Conservation (phyloP, 2,329 filamentous ascomycete species). For the Didymella exigua region DNA sequence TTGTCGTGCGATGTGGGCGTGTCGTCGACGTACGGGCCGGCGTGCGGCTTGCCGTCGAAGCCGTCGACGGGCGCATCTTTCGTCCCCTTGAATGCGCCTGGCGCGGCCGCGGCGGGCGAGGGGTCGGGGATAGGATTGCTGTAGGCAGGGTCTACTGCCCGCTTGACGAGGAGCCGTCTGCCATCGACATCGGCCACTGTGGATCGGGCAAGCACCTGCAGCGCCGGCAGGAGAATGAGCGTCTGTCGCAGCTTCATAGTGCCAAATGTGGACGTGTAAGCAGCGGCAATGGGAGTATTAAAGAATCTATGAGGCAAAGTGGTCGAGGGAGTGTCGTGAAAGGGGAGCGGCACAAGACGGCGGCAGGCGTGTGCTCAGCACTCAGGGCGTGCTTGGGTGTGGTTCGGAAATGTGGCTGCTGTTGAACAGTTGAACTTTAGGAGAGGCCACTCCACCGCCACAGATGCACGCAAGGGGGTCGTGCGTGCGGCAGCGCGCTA, state of each 20-base stretch:
- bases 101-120: slow-evolving; percentile 29
- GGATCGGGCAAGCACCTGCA: slow-evolving; percentile 61
- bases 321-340: background rate
- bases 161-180: slow-evolving; percentile 33
- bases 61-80: slow-evolving; percentile 91
- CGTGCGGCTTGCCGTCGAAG: slow-evolving; percentile 90
- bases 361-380: slow-evolving; percentile 3
- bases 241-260: slow-evolving; percentile 65
- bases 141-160: slow-evolving; percentile 37
- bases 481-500: slow-evolving; percentile 15
- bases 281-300: background rate
- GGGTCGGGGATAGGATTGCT: slow-evolving; percentile 28
- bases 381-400: slow-evolving; percentile 8
- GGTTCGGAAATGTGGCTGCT: slow-evolving; percentile 15
- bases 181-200: slow-evolving; percentile 45
- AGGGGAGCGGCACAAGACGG: background rate
- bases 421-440: slow-evolving; percentile 11
- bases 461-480: slow-evolving; percentile 37
- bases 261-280: slow-evolving; percentile 18
- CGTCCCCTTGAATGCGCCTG: slow-evolving; percentile 55
- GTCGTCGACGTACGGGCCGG: slow-evolving; percentile 76
- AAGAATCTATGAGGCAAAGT: background rate
- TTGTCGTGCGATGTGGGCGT: slow-evolving; percentile 41
- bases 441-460: slow-evolving; percentile 25
- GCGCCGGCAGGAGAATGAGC: slow-evolving; percentile 63